Conservation (phyloP, 495 filamentous ascomycete species). For the Penicillium parvum region DNA sequence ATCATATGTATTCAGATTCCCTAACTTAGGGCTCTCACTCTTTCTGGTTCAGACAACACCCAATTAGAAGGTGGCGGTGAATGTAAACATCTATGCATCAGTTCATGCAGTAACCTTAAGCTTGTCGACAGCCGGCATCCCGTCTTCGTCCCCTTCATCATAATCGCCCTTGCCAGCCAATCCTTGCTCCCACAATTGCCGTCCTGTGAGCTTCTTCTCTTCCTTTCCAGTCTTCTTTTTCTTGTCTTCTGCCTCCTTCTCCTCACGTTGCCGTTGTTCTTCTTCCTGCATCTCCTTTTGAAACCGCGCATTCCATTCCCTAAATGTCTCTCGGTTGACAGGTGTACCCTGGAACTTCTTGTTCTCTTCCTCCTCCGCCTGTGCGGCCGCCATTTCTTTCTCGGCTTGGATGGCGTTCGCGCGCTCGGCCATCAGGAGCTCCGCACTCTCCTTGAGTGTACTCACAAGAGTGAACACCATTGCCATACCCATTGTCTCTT, state of each 20-base stretch:
- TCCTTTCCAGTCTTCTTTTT: slow-evolving; percentile 54
- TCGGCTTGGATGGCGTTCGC: slow-evolving; percentile 54
- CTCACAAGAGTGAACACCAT: slow-evolving; percentile 94
- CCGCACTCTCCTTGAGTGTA: slow-evolving; percentile 80
- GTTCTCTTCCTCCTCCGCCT: slow-evolving; percentile 88
- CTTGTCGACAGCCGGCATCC: slow-evolving; percentile 57
- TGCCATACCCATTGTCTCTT: slow-evolving; percentile 93
- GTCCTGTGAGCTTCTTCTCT: slow-evolving; percentile 70
- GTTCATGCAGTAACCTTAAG: slow-evolving; percentile 57
- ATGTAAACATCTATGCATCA: slow-evolving; percentile 15
- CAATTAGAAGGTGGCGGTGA: slow-evolving; percentile 11
- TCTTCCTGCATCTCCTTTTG: slow-evolving; percentile 71
- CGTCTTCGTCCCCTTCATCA: slow-evolving; percentile 60
- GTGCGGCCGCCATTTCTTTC: slow-evolving; percentile 61
- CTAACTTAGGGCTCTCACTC: too few species aligned
- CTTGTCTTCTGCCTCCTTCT: slow-evolving; percentile 71
- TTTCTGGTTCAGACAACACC: too few species aligned
- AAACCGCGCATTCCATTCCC: slow-evolving; percentile 78
- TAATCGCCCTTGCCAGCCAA: slow-evolving; percentile 70
- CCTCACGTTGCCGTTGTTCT: slow-evolving; percentile 57
- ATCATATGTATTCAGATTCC: too few species aligned
- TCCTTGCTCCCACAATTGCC: slow-evolving; percentile 79
- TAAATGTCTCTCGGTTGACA: slow-evolving; percentile 79
- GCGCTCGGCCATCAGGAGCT: slow-evolving; percentile 70
- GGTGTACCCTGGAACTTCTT: slow-evolving; percentile 89